Conservation (phyloP, 495 filamentous ascomycete genomes). For the Daldinia bambusicola region DNA sequence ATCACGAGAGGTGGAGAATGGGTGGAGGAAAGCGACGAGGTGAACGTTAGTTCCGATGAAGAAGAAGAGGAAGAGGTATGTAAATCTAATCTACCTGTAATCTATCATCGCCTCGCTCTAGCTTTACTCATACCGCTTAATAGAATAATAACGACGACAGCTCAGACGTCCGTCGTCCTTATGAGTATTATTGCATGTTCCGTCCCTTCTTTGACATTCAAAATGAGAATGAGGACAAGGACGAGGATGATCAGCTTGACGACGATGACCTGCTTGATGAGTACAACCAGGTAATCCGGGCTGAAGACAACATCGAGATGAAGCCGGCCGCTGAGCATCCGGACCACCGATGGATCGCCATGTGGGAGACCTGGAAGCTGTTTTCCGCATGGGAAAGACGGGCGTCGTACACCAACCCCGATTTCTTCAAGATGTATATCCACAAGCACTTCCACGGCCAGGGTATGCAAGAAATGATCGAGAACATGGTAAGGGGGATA, state of each 20-base stretch:
- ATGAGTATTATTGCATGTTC: constrained; percentile 36
- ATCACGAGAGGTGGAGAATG: constrained; percentile 9
- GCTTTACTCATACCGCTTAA: constrained; percentile 11
- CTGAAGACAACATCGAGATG: constrained; percentile 36
- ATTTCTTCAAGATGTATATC: constrained; percentile 39
- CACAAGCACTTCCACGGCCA: constrained; percentile 32
- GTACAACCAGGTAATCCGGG: constrained; percentile 27
- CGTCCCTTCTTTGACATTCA: constrained; percentile 41
- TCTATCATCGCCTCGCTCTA: constrained; percentile 2
- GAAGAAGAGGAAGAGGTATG: constrained; percentile 34
- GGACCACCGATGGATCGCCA: constrained; percentile 35
- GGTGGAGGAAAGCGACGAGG: constrained; percentile 16
- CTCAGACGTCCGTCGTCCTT: constrained; percentile 19
- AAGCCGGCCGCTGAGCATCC: constrained; percentile 34
- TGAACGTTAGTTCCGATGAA: constrained; percentile 19
- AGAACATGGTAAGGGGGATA: constrained; percentile 37
- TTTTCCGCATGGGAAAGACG: constrained; percentile 35
- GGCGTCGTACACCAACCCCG: constrained; percentile 36
- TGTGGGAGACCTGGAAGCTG: constrained; percentile 41
- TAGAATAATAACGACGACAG: constrained; percentile 17
- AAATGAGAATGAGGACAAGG: constrained; percentile 35
- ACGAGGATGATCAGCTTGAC: constrained; percentile 29
- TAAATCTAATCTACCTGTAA: not conserved
- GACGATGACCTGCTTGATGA: constrained; percentile 31
- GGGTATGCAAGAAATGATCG: constrained; percentile 36